Evolutionary conservation across 2,329 filamentous ascomycete genomes (phyloP).

Genomic region (Aspergillus puulaauensis): DNA sequence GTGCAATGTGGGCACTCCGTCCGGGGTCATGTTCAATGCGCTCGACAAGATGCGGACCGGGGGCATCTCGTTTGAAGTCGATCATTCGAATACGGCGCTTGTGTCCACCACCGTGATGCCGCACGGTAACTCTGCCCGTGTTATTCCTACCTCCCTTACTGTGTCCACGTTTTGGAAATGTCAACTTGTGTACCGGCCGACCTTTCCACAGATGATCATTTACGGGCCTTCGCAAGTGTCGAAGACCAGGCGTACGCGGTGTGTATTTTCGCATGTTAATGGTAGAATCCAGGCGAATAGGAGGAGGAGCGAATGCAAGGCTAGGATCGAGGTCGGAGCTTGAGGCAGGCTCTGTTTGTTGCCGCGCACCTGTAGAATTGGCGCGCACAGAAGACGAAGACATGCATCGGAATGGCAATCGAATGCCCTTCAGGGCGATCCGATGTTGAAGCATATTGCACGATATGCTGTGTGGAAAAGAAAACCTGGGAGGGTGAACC

Average conservation of each 20-base stretch:
- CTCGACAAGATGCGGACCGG: slow-evolving; percentile 85
- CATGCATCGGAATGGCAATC: slow-evolving; percentile 49
- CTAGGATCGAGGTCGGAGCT: slow-evolving; percentile 38
- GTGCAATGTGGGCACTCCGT: slow-evolving; percentile 87
- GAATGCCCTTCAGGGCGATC: slow-evolving; percentile 56
- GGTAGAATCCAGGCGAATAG: slow-evolving; percentile 41
- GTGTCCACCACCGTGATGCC: slow-evolving; percentile 88
- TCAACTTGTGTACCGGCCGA: slow-evolving; percentile 76
- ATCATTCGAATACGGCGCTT: slow-evolving; percentile 90
- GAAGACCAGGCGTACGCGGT: slow-evolving; percentile 85
- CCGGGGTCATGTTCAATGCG: slow-evolving; percentile 95
- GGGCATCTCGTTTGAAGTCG: slow-evolving; percentile 76
- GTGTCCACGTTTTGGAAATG: slow-evolving; percentile 89
- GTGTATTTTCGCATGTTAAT: slow-evolving; percentile 78
- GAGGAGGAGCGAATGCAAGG: slow-evolving; percentile 47
- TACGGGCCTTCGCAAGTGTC: slow-evolving; percentile 86
- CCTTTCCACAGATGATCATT: slow-evolving; percentile 98
- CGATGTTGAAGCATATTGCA: slow-evolving; percentile 65
- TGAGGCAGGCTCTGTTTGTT: slow-evolving; percentile 28
- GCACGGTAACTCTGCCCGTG: slow-evolving; percentile 78
- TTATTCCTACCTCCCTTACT: slow-evolving; percentile 91
- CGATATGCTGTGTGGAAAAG: background rate
- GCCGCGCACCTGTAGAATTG: slow-evolving; percentile 53
- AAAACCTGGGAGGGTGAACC: background rate
- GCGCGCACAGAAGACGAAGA: slow-evolving; percentile 46